These are phyloP conservation scores for Prunus padus DNA, from an alignment of 306 rosid species.

Conservation along the genomic window DNA sequence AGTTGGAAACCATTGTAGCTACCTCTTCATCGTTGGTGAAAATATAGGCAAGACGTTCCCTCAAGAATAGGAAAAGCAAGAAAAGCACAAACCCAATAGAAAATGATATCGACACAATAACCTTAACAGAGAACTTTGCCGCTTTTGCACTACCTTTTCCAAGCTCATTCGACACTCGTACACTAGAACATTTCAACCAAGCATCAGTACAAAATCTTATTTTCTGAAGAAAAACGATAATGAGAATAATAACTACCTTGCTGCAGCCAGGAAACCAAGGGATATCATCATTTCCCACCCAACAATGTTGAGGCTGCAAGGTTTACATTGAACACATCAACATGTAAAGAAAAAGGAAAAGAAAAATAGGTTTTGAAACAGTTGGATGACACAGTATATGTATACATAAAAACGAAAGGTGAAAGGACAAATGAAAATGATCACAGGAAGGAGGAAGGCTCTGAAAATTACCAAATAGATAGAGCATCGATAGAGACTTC, in stretches of 20 bases:
- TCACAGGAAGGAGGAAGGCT: neutral
- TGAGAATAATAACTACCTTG: conserved; percentile 33
- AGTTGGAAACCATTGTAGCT: conserved; percentile 40
- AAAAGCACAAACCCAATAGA: conserved; percentile 41
- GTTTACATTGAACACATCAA: neutral
- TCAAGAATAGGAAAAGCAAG: conserved; percentile 36
- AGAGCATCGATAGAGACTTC: conserved; percentile 54
- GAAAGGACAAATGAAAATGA: neutral
- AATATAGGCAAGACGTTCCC: conserved; percentile 42
- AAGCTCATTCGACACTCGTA: conserved; percentile 57
- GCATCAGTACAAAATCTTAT: neutral
- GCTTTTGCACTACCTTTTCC: conserved; percentile 56
- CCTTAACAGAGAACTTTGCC: conserved; percentile 43
- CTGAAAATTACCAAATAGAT: conserved; percentile 45
- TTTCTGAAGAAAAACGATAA: neutral
- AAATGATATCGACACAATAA: conserved; percentile 44
- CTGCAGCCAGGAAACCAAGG: conserved; percentile 58
- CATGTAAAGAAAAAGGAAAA: neutral
- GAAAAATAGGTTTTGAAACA: neutral
- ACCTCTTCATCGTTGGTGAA: conserved; percentile 44
- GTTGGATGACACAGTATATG: neutral
- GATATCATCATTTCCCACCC: conserved; percentile 68
- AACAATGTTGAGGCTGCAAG: conserved; percentile 50
- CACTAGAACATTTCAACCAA: conserved; percentile 30
- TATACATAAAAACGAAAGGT: no score